These are phyloP conservation scores for Yarrowia sp. DNA, from an alignment of 805 yeast species.

Conservation along the genomic window DNA sequence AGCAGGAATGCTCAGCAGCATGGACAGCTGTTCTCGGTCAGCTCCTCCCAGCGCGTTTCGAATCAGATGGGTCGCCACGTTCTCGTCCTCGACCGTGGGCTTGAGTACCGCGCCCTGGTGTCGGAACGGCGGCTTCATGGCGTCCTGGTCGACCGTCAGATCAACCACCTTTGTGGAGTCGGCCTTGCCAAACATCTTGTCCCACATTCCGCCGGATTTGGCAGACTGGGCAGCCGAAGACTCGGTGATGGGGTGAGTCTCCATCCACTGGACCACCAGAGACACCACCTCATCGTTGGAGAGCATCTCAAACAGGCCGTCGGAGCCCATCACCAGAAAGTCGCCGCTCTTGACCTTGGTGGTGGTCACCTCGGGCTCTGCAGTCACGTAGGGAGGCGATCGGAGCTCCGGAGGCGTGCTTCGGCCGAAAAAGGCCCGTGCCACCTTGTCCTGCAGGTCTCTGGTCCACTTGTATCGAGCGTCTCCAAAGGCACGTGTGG, in stretches of 20 bases:
- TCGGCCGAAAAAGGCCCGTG: conserved; percentile 82
- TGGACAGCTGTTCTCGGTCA: conserved; percentile 82
- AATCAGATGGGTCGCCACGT: conserved; percentile 90
- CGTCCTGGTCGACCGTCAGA: conserved; percentile 57
- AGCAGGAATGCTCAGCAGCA: conserved; percentile 87
- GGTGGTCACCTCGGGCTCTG: conserved; percentile 90
- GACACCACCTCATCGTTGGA: conserved; percentile 93
- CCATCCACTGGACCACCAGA: conserved; percentile 92
- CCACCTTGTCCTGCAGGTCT: conserved; percentile 73
- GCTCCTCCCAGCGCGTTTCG: conserved; percentile 94
- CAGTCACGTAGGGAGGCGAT: conserved; percentile 97
- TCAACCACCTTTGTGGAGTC: conserved; percentile 47
- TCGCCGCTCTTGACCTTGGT: conserved; percentile 77
- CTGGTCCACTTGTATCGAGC: conserved; percentile 87
- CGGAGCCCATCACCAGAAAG: conserved; percentile 90
- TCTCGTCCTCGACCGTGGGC: conserved; percentile 70
- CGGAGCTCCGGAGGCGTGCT: conserved; percentile 67
- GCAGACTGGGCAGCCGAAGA: conserved; percentile 40
- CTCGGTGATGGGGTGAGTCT: conserved; percentile 61
- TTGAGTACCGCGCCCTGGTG: conserved; percentile 43
- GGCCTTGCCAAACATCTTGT: conserved; percentile 36
- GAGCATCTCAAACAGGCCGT: conserved; percentile 90
- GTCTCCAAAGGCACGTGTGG: conserved; percentile 96
- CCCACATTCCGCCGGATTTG: conserved; percentile 39
- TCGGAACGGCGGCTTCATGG: conserved; percentile 75